phyloP scores from a whole-genome alignment of 148 eudicot species.

The Spergularia marina region DNA sequence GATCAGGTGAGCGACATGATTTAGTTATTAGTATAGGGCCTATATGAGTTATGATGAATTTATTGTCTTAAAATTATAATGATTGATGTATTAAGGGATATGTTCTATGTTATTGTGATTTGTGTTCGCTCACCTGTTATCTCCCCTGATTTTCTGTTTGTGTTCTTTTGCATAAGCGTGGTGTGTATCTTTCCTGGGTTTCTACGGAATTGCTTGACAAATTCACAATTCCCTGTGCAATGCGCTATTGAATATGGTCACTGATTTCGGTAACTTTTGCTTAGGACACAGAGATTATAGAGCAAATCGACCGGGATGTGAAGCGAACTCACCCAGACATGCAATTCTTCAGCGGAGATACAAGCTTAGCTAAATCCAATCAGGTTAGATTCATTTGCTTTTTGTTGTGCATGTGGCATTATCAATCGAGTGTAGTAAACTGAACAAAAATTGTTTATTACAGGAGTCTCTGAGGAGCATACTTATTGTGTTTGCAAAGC shows the following conservation, averaged over 20 bases:
- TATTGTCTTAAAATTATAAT: not conserved
- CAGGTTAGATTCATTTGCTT: slow-evolving; percentile 44
- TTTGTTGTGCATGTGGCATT: not conserved
- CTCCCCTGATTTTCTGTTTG: not conserved
- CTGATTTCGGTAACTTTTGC: slow-evolving; percentile 8
- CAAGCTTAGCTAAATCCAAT: slow-evolving; percentile 60
- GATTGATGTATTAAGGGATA: not conserved
- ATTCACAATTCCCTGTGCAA: not conserved
- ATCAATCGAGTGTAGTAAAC: slow-evolving; percentile 5
- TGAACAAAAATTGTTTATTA: slow-evolving; percentile 17
- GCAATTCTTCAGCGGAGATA: slow-evolving; percentile 82
- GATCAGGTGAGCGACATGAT: not conserved
- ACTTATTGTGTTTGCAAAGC: slow-evolving; percentile 86
- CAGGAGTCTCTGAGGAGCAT: slow-evolving; percentile 84
- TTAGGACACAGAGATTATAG: slow-evolving; percentile 91
- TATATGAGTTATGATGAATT: slow-evolving; percentile 7
- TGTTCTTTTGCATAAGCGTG: slow-evolving; percentile 61
- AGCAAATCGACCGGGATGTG: slow-evolving; percentile 97
- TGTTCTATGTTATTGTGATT: slow-evolving; percentile 1
- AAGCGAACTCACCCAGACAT: slow-evolving; percentile 97
- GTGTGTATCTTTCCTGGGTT: not conserved
- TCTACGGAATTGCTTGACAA: not conserved
- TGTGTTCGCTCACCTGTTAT: not conserved
- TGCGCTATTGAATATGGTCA: slow-evolving; percentile 2
- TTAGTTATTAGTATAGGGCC: not conserved